Base-by-base conservation (phyloP, 148 eudicot genomes). In the Diospyros kaki region DNA sequence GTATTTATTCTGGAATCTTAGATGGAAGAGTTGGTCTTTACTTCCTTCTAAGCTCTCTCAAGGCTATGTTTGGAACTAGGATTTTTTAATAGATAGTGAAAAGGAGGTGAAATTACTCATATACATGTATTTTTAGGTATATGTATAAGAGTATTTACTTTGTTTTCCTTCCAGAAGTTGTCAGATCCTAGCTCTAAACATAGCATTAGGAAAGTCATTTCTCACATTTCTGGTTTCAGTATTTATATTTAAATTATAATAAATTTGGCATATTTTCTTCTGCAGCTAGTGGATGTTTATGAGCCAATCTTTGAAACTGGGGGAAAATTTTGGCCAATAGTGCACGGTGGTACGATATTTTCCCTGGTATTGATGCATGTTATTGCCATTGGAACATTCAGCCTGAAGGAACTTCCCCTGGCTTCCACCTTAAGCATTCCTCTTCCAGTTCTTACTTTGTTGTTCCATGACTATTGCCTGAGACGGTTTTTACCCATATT, bases 201-300 rank as follows among this genome's bases (percentile, higher is more conserved):
- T 28, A 28, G 28, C 28, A 28, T 28, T 28, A 28, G 28, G 28
- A 28, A 28, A 28, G 28, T 28, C 28, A 28, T 39, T 58, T 59
- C 9, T 6, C 3, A 17, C 9, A 4, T 9, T 28, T 28, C 28
- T 28, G 28, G 28, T 39, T 72, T 59, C 52, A 48, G 28, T 28
- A 48, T 48, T 48, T 48, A 17, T 58, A 14, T 59, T 60, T 60
- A 39, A 17, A 18, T 18, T 51, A 17, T n/a, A 17, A n/a, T 45
- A 14, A 46, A 6, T 38, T 61, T 28, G 2, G 61, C 40, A 64
- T 65, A 44, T 75, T 4, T 62, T 76, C 66, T 58, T 79, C 73
- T 85, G 85, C 97, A 94, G 98, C 86, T 94, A 67, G 75, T 94
- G 77, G 86, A 84, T 81, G 95, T 94, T 60, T 94, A 94, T 80